Evolutionary conservation across 2,329 filamentous ascomycete genomes (phyloP), one percentile per base, ranked within the genome.

Genomic region (Acarospora socialis): DNA sequence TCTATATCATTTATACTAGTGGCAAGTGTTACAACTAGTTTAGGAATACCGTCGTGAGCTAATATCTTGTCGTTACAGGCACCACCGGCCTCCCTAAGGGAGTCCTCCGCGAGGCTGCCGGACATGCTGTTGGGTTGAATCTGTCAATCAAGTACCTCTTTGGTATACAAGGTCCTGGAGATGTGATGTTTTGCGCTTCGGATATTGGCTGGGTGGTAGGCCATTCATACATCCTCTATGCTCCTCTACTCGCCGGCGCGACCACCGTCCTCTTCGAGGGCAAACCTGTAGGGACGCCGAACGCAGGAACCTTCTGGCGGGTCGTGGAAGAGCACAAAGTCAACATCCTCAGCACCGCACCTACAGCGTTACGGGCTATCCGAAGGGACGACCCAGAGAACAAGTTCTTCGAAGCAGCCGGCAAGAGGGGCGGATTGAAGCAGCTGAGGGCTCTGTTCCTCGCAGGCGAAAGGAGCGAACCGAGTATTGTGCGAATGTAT

Each of bases 131-230:
- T 1, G 83, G 83, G 0, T 59, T 94, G 18, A 73, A 84, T 42
- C 63, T 92, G 19, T 83, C 79, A 7, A 82, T 92, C 43, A 73
- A 74, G 48, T 86, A 87, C 44, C 58, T 92, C 3, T 92, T 92
- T 48, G 75, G 77, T 27, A 73, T 94, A 32, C 73, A 78, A 37
- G 82, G 83, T 0, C 81, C 82, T 0, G 81, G 82, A 0, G 83
- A 92, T 50, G 81, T 92, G 38, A 71, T 79, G 54, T 77, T 82
- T 50, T 80, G 75, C 4, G 77, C 79, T 1, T 82, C 77, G 9
- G 86, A 95, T 48, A 87, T 94, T 35, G 87, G 86, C 19, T 94
- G 86, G 87, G 82, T 86, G 4, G 81, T 90, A 0, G 81, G 81
- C 3, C 74, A 84, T 50, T 79, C 74, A 4, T 94, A 90, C 51